These are phyloP conservation scores for Pythium scleroteichum DNA, from an alignment of 352 stramenopile genomes.

Conservation along the genomic window DNA sequence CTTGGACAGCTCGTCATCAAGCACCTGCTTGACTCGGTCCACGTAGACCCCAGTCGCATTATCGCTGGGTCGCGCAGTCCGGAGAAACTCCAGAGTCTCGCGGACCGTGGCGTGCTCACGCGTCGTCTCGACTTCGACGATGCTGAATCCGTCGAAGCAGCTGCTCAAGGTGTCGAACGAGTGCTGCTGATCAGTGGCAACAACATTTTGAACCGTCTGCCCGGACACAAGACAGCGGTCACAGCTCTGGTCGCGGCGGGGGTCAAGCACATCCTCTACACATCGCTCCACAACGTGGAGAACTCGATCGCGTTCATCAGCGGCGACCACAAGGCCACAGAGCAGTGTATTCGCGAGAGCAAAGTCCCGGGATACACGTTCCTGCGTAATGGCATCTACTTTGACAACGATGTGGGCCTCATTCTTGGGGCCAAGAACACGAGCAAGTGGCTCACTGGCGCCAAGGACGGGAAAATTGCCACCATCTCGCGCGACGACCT, in stretches of 20 bases:
- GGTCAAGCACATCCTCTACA: slow-evolving; percentile 30
- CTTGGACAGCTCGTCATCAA: slow-evolving; percentile 22
- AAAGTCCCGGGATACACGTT: slow-evolving; percentile 23
- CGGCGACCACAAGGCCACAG: slow-evolving; percentile 11
- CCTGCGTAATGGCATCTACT: slow-evolving; percentile 26
- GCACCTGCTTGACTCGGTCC: slow-evolving; percentile 32
- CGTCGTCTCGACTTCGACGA: slow-evolving; percentile 19
- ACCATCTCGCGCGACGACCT: slow-evolving; percentile 8
- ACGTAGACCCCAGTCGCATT: slow-evolving; percentile 25
- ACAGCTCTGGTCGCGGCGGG: slow-evolving; percentile 12
- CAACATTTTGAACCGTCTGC: neutral
- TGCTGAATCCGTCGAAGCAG: slow-evolving; percentile 17
- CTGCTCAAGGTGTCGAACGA: slow-evolving; percentile 21
- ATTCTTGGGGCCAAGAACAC: slow-evolving; percentile 1
- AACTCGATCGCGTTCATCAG: slow-evolving; percentile 10
- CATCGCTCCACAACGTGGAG: slow-evolving; percentile 19
- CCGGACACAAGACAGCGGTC: slow-evolving; percentile 11
- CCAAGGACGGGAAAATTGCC: slow-evolving; percentile 1
- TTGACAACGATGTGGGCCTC: slow-evolving; percentile 14
- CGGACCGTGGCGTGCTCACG: slow-evolving; percentile 13
- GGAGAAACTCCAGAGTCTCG: slow-evolving; percentile 18
- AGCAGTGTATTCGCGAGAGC: slow-evolving; percentile 20
- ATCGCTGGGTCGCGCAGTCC: slow-evolving; percentile 22
- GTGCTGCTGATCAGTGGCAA: slow-evolving; percentile 22
- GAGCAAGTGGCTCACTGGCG: slow-evolving; percentile 13